Conservation (phyloP, 2,329 filamentous ascomycete species). For the Diaporthe sp. region DNA sequence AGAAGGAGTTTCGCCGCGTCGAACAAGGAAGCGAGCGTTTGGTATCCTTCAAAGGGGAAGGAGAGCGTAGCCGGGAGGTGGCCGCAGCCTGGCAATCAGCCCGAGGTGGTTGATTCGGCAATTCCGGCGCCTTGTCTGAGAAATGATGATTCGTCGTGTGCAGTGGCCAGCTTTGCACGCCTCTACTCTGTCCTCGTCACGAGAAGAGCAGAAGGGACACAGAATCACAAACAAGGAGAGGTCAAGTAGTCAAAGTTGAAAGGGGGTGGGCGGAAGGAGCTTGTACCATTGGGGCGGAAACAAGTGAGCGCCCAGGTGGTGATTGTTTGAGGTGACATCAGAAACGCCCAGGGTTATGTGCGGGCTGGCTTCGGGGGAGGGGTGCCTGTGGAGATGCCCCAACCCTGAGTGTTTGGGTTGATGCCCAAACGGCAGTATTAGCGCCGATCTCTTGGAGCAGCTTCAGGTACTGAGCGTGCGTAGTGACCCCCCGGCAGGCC, state of each 20-base stretch:
- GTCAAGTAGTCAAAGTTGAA: conserved; percentile 5
- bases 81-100: conserved; percentile 4
- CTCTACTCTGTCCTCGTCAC: not conserved
- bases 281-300: conserved; percentile 3
- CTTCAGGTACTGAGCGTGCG: not conserved
- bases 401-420: conserved; percentile 9
- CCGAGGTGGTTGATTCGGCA: not conserved
- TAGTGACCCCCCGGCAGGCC: not conserved
- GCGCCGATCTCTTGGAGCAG: not conserved
- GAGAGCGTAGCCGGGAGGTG: not conserved
- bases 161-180: not conserved
- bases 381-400: not conserved
- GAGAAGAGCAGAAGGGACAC: not conserved
- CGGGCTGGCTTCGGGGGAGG: not conserved
- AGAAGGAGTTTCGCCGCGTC: not conserved
- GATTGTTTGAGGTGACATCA: conserved; percentile 31
- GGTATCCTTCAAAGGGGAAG: not conserved
- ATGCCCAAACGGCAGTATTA: not conserved
- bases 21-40: not conserved
- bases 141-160: not conserved
- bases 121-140: not conserved
- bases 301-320: conserved; percentile 3
- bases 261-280: conserved; percentile 2
- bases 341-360: conserved; percentile 24
- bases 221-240: not conserved